Percentiles rank a stretch among this genome's conserved stretches.
phyloP scores from a whole-genome alignment of 352 stramenopile species.

The Plasmopara halstedii region DNA sequence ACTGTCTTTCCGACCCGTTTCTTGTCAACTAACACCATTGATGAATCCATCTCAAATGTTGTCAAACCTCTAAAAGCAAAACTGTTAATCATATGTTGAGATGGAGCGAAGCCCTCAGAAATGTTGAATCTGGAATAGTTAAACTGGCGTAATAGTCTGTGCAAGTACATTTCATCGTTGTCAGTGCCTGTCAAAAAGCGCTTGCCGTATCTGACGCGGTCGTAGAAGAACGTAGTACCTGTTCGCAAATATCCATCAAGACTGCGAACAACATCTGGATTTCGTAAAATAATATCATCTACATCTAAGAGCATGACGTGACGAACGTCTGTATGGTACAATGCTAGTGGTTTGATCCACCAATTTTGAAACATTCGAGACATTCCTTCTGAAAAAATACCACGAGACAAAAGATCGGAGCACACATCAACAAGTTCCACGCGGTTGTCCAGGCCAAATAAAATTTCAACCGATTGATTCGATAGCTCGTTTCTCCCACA shows the following conservation, averaged over 20 bases:
- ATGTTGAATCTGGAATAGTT: constrained; percentile 13
- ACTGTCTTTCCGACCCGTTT: constrained; percentile 6
- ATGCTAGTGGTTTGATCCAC: constrained; percentile 14
- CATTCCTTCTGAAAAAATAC: constrained; percentile 6
- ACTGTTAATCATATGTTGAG: constrained; percentile 1
- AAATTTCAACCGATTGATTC: constrained; percentile 2
- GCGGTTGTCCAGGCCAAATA: constrained; percentile 8
- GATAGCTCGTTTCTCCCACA: constrained; percentile 12
- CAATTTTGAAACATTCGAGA: constrained; percentile 10
- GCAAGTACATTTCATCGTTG: constrained; percentile 8
- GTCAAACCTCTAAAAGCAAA: constrained; percentile 13
- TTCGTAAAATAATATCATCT: constrained; percentile 11
- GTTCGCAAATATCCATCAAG: constrained; percentile 11
- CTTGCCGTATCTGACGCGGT: constrained; percentile 11
- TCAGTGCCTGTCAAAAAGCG: constrained; percentile 35
- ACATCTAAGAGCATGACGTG: constrained; percentile 19
- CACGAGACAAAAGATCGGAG: constrained; percentile 6
- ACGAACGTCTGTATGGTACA: constrained; percentile 14
- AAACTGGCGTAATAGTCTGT: constrained; percentile 10
- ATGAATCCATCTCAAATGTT: constrained; percentile 18
- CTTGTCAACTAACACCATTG: constrained; percentile 14
- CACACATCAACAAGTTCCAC: constrained; percentile 14
- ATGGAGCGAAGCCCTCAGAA: constrained; percentile 6
- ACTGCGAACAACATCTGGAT: constrained; percentile 5
- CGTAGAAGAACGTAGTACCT: constrained; percentile 18